Base-by-base conservation (phyloP, 768 basidiomycete species). In the Suillus weaverae region DNA sequence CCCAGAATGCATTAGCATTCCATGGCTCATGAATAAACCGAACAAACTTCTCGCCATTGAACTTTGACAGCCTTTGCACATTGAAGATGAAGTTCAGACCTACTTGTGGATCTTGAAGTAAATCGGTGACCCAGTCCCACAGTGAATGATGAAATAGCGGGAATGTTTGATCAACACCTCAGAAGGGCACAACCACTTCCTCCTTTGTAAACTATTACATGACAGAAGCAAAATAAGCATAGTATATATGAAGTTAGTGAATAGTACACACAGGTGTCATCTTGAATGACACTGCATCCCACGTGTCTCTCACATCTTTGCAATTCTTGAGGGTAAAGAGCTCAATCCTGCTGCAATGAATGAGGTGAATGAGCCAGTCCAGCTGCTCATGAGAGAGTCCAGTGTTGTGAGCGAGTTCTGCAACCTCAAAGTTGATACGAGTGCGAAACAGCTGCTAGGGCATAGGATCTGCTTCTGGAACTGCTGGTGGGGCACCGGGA, bases 31-130 rank as follows among this genome's bases (percentile, higher is more conserved):
- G 41, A 43, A 43, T 43, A 1, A 7, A 43, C 41, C 41, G 3
- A 43, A 43, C 41, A 5, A 43, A 43, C 8, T 43, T 43, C 2
- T 43, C 7, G 0, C 41, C 18, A 9, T 43, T 20, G 7, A 43
- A 43, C 41, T 43, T 43, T 0, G 41, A 43, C 20, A 43, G 41
- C 18, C 4, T 2, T 20, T 43, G 18, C 8, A 18, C 41, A 20
- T 43, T 18, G 2, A 43, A 43, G 5, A 43, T 7, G 2, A 43
- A 43, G 9, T 43, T 7, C 4, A 6, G 41, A 43, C 41, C 66
- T 7, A 77, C 67, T 1, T 48, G 5, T 1, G 60, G 62, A 38
- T 67, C 53, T 20, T 61, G 36, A 30, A 67, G n/a, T 5, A 67
- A 32, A 22, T 64, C 63, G 2, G 33, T 10, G 0, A 43, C 63